phyloP scores from a whole-genome alignment of 441 rosid genomes.

The Brassica balearica region DNA sequence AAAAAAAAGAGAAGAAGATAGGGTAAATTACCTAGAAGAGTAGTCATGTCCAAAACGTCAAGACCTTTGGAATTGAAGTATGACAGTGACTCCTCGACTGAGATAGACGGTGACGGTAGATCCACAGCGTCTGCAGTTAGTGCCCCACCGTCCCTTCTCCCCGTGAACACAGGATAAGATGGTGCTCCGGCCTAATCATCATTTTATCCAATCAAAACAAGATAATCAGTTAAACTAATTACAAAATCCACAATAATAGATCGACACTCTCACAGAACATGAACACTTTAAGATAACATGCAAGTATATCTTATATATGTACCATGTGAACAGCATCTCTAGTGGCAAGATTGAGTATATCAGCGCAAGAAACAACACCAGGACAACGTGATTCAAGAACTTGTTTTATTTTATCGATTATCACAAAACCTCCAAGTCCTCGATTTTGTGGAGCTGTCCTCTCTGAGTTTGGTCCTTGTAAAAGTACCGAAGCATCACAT shows the following conservation, averaged over 20 bases:
- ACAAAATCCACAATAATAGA: conserved; percentile 3
- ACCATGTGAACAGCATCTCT: conserved; percentile 86
- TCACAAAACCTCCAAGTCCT: conserved; percentile 68
- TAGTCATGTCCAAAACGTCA: conserved; percentile 66
- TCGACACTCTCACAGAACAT: not conserved
- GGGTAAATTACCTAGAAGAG: conserved; percentile 65
- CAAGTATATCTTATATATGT: conserved; percentile 8
- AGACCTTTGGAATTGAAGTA: conserved; percentile 72
- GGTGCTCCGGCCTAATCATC: conserved; percentile 80
- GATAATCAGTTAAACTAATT: not conserved
- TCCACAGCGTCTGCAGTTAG: conserved; percentile 63
- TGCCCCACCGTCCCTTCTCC: conserved; percentile 71
- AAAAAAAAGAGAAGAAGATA: not conserved
- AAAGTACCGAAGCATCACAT: conserved; percentile 80
- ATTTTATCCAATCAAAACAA: conserved; percentile 4
- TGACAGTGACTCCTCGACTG: conserved; percentile 53
- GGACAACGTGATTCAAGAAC: conserved; percentile 77
- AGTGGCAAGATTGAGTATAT: conserved; percentile 88
- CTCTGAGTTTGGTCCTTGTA: conserved; percentile 73
- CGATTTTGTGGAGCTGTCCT: conserved; percentile 68
- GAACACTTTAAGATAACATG: not conserved
- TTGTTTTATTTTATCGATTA: conserved; percentile 74
- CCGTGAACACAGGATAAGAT: conserved; percentile 76
- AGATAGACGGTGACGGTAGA: conserved; percentile 75
- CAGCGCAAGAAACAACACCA: conserved; percentile 88